Evolutionary conservation across 2,329 filamentous ascomycete genomes (phyloP), one percentile per base, ranked within the genome.

Genomic region (Aspergillus pseudoterreus): DNA sequence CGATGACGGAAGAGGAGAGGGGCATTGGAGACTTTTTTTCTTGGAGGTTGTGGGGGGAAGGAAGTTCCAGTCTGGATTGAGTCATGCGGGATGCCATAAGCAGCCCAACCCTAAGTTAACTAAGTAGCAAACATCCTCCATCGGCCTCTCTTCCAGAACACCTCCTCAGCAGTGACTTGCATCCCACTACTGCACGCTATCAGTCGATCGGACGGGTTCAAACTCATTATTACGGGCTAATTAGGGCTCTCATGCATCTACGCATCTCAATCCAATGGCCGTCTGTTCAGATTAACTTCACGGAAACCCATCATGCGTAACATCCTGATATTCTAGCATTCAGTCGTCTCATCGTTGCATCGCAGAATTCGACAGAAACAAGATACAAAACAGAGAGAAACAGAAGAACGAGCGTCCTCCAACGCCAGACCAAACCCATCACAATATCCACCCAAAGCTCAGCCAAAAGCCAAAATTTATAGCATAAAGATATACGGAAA

Each of bases 11-110:
- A 56, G 58, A 52, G 50, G 45, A 49, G 57, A 62, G 57, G 59
- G 58, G 60, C 58, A 61, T 63, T 58, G 60, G 58, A 55, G 51
- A 56, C 53, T 57, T 42, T 42, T 42, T 42, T 42, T 42, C 11
- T 17, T 17, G 39, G 39, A 22, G 39, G 35, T 42, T 42, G 39
- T 42, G 39, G 39, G 39, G 39, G 39, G 19, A 10, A 42, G 11
- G 11, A 42, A 19, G 39, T 38, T 17, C 14, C n/a, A 42, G 39
- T 21, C 8, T 30, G 27, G 9, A 42, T 12, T 42, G 15, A 42
- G 6, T 42, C 39, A 19, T n/a, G 14, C 39, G 39, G 39, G 39
- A 42, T 42, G 39, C 39, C 39, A 42, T 42, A 42, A 42, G 39
- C 39, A 42, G 19, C 44, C 49, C 11, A 21, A 22, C 19, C 19